Evolutionary conservation across 2,329 filamentous ascomycete genomes (phyloP), one percentile per base, ranked within the genome.

Genomic region (Hymenoscyphus albidus): DNA sequence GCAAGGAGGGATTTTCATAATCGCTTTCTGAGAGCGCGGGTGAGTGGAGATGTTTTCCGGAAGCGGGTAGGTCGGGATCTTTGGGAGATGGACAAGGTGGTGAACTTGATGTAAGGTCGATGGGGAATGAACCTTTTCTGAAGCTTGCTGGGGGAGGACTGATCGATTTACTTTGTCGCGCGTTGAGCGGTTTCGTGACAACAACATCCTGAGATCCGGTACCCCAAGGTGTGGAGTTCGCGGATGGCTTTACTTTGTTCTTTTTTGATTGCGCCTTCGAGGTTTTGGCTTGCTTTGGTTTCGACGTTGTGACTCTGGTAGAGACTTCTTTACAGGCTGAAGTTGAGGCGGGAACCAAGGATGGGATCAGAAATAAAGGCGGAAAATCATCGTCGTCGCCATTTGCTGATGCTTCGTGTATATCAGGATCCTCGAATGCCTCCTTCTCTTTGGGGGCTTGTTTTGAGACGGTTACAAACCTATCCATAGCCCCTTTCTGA

Each of bases 401-500:
- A 55, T 48, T 2, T 12, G 22, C 7, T 27, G 44, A 66, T 40
- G 64, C 58, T 9, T 35, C 27, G 38, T 57, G 32, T 42, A 59
- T 61, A 58, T 68, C 68, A 1, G 22, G 42, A 16, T 63, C 27
- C 14, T 42, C n/a, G 27, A 65, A 51, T 22, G 22, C 6, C n/a
- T 16, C 48, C 27, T 14, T 55, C 1, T 58, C 54, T 42, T 54
- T 48, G 7, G 59, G 32, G 14, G 51, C 66, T n/a, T 64, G 32
- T 5, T 39, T 59, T 51, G 69, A 63, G 63, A 77, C 76, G 12
- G 70, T 70, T 13, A 78, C 67, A 62, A 71, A 78, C 61, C 65
- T 68, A 64, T 78, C 73, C 60, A 78, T 64, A 16, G 74, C 73
- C 32, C 74, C 76, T 48, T 69, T 68, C 38, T 62, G 44, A 70